Base-by-base conservation (phyloP, 1,139 yeast genomes). In the Barnettozyma hawaiiensis region DNA sequence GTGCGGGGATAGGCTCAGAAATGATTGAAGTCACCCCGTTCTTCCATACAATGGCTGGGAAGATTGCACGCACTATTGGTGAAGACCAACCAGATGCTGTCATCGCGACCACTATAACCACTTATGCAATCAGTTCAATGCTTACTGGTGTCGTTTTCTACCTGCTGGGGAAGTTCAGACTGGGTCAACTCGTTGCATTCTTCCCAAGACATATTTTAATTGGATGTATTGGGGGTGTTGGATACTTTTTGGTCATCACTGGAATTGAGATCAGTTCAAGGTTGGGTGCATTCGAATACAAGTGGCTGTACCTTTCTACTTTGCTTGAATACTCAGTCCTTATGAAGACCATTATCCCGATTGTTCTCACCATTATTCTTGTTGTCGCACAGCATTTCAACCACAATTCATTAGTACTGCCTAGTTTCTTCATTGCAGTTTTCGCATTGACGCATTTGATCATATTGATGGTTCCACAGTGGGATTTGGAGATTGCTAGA, bases 11-110 rank as follows among this genome's bases (percentile, higher is more conserved):
- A 40, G 98, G 98, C 0, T 85, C 96, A 4, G 98, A 92, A 65
- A 92, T 92, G 98, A 92, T 92, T 52, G 98, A 92, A 63, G 90
- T 92, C 18, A 95, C 97, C 1, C 98, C 98, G 1, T 92, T 92
- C 61, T 92, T 92, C 69, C 98, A 92, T 59, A 76, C 95, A 4
- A 90, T 92, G 96, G 97, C 97, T 0, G 68, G 76, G 20, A 71
- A 83, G 5, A 81, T 92, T 37, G 67, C 80, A 57, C 62, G 63
- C 5, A 75, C 78, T 22, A 67, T 85, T 59, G 79, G 81, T 2
- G 75, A 69, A 9, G 68, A 66, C 28, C 65, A 70, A 29, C 70
- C 75, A 18, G 80, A 81, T 24, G 80, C 77, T 7, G 76, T 92
- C 11, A 70, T 92, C 31, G 81, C 97, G 2, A 92, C 98, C 0